Evolutionary conservation across 805 yeast genomes (phyloP).

Genomic region (Dipodascopsis uninucleata): DNA sequence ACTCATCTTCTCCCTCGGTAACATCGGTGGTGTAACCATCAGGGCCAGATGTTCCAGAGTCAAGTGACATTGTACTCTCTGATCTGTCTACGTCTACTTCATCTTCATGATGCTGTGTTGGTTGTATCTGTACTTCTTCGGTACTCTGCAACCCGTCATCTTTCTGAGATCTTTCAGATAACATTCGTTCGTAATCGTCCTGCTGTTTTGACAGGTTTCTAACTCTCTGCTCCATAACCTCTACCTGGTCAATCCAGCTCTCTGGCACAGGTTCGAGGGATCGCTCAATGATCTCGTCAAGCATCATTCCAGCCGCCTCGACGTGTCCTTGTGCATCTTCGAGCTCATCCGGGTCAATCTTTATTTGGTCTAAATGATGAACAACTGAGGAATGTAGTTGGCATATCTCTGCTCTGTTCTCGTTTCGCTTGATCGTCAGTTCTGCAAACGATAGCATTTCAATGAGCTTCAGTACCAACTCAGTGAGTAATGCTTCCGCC

Average conservation of each 20-base stretch:
- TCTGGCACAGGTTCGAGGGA: constrained; percentile 24
- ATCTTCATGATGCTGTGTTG: not conserved
- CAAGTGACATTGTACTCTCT: too few relatives aligned
- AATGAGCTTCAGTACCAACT: constrained; percentile 7
- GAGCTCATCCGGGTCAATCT: not conserved
- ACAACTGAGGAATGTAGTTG: constrained; percentile 4
- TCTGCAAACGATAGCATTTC: constrained; percentile 10
- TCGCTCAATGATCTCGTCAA: constrained; percentile 20
- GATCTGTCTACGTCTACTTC: constrained; percentile 4
- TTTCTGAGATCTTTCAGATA: too few relatives aligned
- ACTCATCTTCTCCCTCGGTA: not conserved
- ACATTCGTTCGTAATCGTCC: too few relatives aligned
- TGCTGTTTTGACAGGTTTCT: not conserved
- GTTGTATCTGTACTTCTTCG: too few relatives aligned
- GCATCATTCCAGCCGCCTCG: constrained; percentile 8
- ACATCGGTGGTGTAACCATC: not conserved
- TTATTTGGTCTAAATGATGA: not conserved
- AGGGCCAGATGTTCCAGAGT: too few relatives aligned
- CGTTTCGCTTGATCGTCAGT: not conserved
- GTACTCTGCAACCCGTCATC: too few relatives aligned
- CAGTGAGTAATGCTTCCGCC: constrained; percentile 12
- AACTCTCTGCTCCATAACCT: constrained; percentile 11
- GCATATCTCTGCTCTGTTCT: constrained; percentile 7
- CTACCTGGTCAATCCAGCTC: constrained; percentile 22
- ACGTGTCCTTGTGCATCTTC: constrained; percentile 1